Evolutionary conservation across 257 asterid species (phyloP), one percentile per base, ranked within the genome.

Genomic region (Solanum lignicaule): DNA sequence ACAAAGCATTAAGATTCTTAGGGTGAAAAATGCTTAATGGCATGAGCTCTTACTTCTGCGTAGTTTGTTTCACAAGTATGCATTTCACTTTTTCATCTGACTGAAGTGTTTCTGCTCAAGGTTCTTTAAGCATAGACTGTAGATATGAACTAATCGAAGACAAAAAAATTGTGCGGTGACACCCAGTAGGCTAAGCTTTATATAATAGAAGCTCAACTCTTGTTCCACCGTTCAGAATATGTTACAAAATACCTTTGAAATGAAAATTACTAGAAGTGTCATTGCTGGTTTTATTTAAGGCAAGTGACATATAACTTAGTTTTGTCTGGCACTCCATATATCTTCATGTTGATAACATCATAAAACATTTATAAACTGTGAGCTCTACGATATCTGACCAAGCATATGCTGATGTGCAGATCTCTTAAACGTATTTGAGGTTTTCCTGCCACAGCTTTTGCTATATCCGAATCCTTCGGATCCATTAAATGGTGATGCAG

Each of bases 401-500:
- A 29, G 43, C 31, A 46, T 86, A 86, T 73, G 21, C 38, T 71
- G 31, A 27, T 90, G 31, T 90, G 94, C 98, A 95, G 98, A 95
- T 93, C 93, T 96, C 88, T 88, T 94, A 90, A 96, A 96, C 84
- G 96, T 95, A 87, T 96, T 96, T 41, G 98, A 96, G 91, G 98
- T 96, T 85, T 96, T 96, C 88, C 99, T 96, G 33, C 99, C 98
- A 9, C 99, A 96, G 89, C 99, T 95, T 87, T 88, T 95, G 86
- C 98, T 96, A 48, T 96, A 96, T 87, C 99, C 98, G 0, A 95
- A 96, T 89, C 95, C 99, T 60, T 92, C 98, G 6, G 98, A 96
- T 89, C 98, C 99, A 35, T 88, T 95, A 73, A 96, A 96, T 41
- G 96, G 99, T 9, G 98, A 96, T 87, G 99, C 98, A n/a, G 99